These are phyloP conservation scores for Platanthera zijinensis DNA, from an alignment of 106 monocot genomes.

Conservation along the genomic window DNA sequence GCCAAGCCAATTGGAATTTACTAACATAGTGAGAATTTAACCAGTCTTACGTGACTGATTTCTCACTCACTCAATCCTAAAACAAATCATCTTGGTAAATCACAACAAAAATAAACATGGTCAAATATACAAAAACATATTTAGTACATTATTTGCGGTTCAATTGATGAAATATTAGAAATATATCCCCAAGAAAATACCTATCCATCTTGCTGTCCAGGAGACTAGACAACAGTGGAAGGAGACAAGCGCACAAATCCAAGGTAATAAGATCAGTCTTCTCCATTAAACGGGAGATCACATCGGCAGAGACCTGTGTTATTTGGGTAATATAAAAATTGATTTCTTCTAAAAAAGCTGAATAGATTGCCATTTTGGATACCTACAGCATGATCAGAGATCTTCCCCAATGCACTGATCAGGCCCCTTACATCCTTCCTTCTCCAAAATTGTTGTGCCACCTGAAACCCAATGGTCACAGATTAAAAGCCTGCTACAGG, in stretches of 20 bases:
- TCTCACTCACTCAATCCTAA: no score
- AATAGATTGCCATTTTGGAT: slow-evolving; percentile 3
- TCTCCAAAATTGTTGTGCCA: slow-evolving; percentile 66
- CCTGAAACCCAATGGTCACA: slow-evolving; percentile 26
- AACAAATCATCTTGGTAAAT: background rate
- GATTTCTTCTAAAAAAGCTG: background rate
- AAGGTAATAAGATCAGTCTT: slow-evolving; percentile 52
- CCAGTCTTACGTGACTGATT: no score
- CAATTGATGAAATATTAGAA: background rate
- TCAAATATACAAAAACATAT: background rate
- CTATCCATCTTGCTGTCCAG: slow-evolving; percentile 79
- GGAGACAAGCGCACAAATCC: slow-evolving; percentile 53
- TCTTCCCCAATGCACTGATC: slow-evolving; percentile 68
- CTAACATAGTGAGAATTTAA: no score
- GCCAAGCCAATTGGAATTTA: no score
- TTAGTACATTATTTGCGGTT: background rate
- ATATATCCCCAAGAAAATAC: slow-evolving; percentile 21
- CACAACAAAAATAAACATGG: background rate
- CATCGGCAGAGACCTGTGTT: slow-evolving; percentile 67
- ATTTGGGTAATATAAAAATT: background rate
- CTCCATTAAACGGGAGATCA: slow-evolving; percentile 40
- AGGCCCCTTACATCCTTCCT: slow-evolving; percentile 74
- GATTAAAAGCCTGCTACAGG: background rate
- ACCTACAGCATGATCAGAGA: slow-evolving; percentile 92
- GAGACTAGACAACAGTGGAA: slow-evolving; percentile 56